A percentile compares a stretch with the other conserved stretches of the same genome.
Conservation (phyloP, 2,329 filamentous ascomycete species). For the Plenodomus lindquistii region DNA sequence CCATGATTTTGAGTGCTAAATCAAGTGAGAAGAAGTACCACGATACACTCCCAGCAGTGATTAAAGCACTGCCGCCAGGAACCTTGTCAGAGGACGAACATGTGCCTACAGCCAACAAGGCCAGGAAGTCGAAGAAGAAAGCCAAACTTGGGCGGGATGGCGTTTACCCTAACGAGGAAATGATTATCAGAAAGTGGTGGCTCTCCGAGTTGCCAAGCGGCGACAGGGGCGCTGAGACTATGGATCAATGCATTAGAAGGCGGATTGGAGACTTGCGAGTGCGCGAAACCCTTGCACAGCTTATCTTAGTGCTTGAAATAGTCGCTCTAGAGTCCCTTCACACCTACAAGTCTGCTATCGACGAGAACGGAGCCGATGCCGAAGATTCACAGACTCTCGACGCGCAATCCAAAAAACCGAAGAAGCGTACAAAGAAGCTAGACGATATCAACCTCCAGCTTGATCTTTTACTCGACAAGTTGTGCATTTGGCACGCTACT, state of each 20-base stretch:
- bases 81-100: slow-evolving; percentile 50
- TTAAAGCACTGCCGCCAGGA: slow-evolving; percentile 59
- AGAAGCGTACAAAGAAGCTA: slow-evolving; percentile 60
- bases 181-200: slow-evolving; percentile 73
- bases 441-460: slow-evolving; percentile 68
- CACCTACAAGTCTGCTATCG: slow-evolving; percentile 38
- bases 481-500: slow-evolving; percentile 84
- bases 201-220: slow-evolving; percentile 48
- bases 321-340: slow-evolving; percentile 65
- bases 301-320: slow-evolving; percentile 78
- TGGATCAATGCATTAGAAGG: slow-evolving; percentile 60
- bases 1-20: slow-evolving; percentile 66
- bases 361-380: slow-evolving; percentile 14
- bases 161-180: slow-evolving; percentile 68
- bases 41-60: slow-evolving; percentile 67
- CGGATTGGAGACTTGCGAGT: slow-evolving; percentile 69
- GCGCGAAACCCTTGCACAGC: slow-evolving; percentile 77
- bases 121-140: slow-evolving; percentile 50
- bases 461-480: slow-evolving; percentile 74
- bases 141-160: slow-evolving; percentile 67
- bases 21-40: slow-evolving; percentile 79
- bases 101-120: slow-evolving; percentile 33
- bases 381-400: slow-evolving; percentile 21
- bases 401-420: slow-evolving; percentile 28
- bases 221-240: slow-evolving; percentile 36